These are phyloP conservation scores for Microcyclosporella mali DNA, from an alignment of 2,329 filamentous ascomycete species.

Conservation along the genomic window DNA sequence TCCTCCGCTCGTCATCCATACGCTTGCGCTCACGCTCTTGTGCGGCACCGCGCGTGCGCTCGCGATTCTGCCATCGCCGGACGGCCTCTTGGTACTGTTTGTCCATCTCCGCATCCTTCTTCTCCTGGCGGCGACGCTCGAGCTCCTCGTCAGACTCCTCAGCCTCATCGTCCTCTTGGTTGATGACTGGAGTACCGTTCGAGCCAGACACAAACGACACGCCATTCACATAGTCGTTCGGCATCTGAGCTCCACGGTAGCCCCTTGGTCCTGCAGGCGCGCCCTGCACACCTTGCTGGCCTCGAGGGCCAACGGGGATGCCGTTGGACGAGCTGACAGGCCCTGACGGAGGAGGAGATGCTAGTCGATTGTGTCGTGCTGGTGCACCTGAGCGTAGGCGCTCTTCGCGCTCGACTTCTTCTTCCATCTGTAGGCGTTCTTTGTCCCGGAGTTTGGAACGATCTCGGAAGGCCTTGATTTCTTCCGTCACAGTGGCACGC, in stretches of 20 bases:
- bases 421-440: conserved; percentile 79
- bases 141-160: conserved; percentile 84
- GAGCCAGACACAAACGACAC: conserved; percentile 73
- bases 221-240: conserved; percentile 68
- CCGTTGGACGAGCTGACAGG: conserved; percentile 58
- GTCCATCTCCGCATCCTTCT: conserved; percentile 68
- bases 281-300: conserved; percentile 57
- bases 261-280: conserved; percentile 68
- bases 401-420: conserved; percentile 86
- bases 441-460: conserved; percentile 81
- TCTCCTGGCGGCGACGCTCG: conserved; percentile 63
- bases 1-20: conserved; percentile 67
- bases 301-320: conserved; percentile 68
- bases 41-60: conserved; percentile 75
- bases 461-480: conserved; percentile 91
- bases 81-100: conserved; percentile 80
- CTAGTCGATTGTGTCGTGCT: conserved; percentile 58
- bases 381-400: conserved; percentile 61
- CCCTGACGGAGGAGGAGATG: conserved; percentile 60
- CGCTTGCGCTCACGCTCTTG: conserved; percentile 77
- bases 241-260: conserved; percentile 53
- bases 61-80: conserved; percentile 83
- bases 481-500: conserved; percentile 87
- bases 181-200: conserved; percentile 46
- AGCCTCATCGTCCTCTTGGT: conserved; percentile 76